Evolutionary conservation across 441 rosid species (phyloP).

Genomic region (Isatis lusitanica): DNA sequence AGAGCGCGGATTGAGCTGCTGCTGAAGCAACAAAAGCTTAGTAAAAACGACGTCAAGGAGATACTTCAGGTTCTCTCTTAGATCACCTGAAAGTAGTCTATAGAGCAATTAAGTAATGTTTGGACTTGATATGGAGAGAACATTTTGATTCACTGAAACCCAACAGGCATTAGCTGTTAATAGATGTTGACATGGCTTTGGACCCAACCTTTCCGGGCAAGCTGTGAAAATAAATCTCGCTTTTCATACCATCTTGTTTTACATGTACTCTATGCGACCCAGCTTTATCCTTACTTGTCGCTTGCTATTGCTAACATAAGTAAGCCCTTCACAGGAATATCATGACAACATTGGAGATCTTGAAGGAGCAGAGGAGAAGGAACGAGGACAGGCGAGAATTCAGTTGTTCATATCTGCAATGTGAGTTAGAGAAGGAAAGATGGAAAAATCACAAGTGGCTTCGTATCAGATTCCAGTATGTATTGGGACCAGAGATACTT

Average conservation of each 20-base stretch:
- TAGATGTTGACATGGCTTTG: background rate
- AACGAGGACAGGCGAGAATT: slow-evolving; percentile 71
- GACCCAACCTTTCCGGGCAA: background rate
- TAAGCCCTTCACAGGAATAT: slow-evolving; percentile 57
- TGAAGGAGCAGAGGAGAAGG: slow-evolving; percentile 93
- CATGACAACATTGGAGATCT: slow-evolving; percentile 92
- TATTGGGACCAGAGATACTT: background rate
- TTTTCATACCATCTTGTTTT: background rate
- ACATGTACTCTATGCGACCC: background rate
- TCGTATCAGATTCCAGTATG: background rate
- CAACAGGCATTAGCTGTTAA: background rate
- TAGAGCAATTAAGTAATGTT: background rate
- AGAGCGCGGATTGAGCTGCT: slow-evolving; percentile 84
- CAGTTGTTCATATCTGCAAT: slow-evolving; percentile 72
- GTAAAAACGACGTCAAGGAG: slow-evolving; percentile 68
- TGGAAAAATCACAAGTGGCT: background rate
- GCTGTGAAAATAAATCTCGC: background rate
- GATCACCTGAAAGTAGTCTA: background rate
- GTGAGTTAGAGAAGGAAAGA: slow-evolving; percentile 26
- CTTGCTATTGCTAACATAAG: slow-evolving; percentile 5
- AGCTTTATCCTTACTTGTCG: background rate
- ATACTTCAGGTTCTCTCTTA: slow-evolving; percentile 70
- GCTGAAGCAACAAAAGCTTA: slow-evolving; percentile 88
- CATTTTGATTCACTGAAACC: slow-evolving; percentile 7
- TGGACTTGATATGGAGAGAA: background rate